A percentile compares a stretch with the other conserved stretches of the same genome.
Evolutionary conservation across 1,139 yeast genomes (phyloP).

Genomic region (Pneumocystis sp.): DNA sequence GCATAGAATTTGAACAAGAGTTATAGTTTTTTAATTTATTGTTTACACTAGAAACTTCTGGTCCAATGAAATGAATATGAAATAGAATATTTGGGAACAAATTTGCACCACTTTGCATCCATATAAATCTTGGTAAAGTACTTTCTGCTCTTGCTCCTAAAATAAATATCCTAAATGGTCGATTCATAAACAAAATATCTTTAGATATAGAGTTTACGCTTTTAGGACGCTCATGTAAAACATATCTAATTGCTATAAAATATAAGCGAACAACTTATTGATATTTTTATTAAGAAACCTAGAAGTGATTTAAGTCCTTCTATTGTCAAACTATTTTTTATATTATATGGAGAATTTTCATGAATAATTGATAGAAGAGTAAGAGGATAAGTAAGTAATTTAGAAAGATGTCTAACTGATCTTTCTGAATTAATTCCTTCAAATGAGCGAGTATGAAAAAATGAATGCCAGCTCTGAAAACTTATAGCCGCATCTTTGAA

Average conservation of each 20-base stretch:
- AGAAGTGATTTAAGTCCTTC: slow-evolving; percentile 77
- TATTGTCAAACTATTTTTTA: slow-evolving; percentile 61
- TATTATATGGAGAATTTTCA: slow-evolving; percentile 67
- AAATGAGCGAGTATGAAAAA: slow-evolving; percentile 81
- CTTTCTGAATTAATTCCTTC: slow-evolving; percentile 94
- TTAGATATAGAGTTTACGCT: slow-evolving; percentile 35
- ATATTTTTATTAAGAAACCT: slow-evolving; percentile 27
- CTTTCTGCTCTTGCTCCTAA: slow-evolving; percentile 90
- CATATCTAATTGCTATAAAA: not conserved
- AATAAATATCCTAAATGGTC: slow-evolving; percentile 79
- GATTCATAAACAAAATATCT: slow-evolving; percentile 32
- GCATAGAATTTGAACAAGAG: slow-evolving; percentile 36
- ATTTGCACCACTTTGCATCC: slow-evolving; percentile 75
- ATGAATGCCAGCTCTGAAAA: slow-evolving; percentile 80
- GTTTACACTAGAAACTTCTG: slow-evolving; percentile 68
- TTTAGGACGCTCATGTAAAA: slow-evolving; percentile 40
- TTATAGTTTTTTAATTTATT: slow-evolving; percentile 34
- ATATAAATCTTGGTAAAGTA: slow-evolving; percentile 82
- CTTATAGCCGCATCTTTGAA: slow-evolving; percentile 65
- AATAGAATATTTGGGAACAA: slow-evolving; percentile 69
- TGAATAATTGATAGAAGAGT: slow-evolving; percentile 77
- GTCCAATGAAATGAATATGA: slow-evolving; percentile 86
- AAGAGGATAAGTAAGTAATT: slow-evolving; percentile 81
- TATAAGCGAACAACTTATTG: not conserved
- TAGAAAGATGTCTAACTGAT: slow-evolving; percentile 88